Evolutionary conservation across 805 yeast species (phyloP).

Genomic region (Candida verbasci): DNA sequence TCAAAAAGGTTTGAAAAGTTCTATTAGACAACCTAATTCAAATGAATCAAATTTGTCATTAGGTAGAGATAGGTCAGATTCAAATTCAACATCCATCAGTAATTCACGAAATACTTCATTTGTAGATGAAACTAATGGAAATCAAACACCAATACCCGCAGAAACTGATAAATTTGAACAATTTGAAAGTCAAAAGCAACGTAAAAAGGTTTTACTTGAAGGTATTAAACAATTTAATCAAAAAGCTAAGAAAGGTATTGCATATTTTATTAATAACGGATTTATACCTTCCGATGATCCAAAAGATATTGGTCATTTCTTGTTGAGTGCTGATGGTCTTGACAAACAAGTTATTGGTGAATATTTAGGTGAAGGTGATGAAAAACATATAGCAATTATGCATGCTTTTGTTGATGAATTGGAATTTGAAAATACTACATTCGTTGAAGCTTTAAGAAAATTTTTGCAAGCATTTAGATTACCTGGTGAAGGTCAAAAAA

Average conservation of each 20-base stretch:
- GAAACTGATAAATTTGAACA: slow-evolving; percentile 72
- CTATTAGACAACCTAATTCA: slow-evolving; percentile 2
- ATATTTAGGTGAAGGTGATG: slow-evolving; percentile 84
- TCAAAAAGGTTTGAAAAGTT: slow-evolving; percentile 44
- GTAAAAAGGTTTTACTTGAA: slow-evolving; percentile 76
- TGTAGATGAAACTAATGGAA: slow-evolving; percentile 8
- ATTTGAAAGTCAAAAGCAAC: slow-evolving; percentile 77
- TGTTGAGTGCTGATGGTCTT: slow-evolving; percentile 66
- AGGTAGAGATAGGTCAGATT: slow-evolving; percentile 25
- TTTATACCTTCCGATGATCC: slow-evolving; percentile 64
- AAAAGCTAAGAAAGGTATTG: slow-evolving; percentile 79
- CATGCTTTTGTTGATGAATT: slow-evolving; percentile 88
- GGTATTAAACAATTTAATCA: slow-evolving; percentile 77
- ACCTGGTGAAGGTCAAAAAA: slow-evolving; percentile 98
- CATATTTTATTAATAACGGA: slow-evolving; percentile 53
- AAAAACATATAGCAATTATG: slow-evolving; percentile 75
- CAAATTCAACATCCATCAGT: slow-evolving; percentile 20
- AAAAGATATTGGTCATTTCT: slow-evolving; percentile 65
- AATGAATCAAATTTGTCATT: slow-evolving; percentile 13
- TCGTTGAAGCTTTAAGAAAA: slow-evolving; percentile 80
- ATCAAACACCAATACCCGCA: slow-evolving; percentile 2
- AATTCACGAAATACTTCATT: slow-evolving; percentile 24
- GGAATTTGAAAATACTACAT: slow-evolving; percentile 64
- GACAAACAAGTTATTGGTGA: slow-evolving; percentile 88
- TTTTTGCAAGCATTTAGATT: slow-evolving; percentile 86